A percentile compares a stretch with the other conserved stretches of the same genome.
These are phyloP conservation scores for Dorcoceras hygrometricum DNA, from an alignment of 257 asterid genomes.

Conservation along the genomic window DNA sequence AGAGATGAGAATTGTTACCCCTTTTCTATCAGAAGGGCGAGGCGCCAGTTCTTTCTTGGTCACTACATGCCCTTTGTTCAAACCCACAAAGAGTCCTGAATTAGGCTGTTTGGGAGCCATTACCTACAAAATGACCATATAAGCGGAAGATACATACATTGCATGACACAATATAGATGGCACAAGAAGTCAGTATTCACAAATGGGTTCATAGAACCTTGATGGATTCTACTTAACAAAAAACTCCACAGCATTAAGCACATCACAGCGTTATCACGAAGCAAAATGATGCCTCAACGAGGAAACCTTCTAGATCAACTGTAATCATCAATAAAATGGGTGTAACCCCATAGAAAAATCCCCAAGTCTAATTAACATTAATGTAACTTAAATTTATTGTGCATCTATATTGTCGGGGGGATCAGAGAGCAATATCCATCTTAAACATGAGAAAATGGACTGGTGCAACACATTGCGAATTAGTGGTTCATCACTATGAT, in stretches of 20 bases:
- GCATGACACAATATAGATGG: background rate
- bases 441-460: no score
- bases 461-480: no score
- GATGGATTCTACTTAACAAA: background rate
- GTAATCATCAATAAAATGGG: background rate
- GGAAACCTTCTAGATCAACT: background rate
- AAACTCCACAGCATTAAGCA: background rate
- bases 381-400: no score
- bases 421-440: background rate
- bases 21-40: slow-evolving; percentile 55
- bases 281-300: background rate
- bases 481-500: no score
- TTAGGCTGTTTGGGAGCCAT: slow-evolving; percentile 57
- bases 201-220: background rate
- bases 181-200: background rate
- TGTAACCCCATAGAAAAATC: background rate
- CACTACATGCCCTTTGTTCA: slow-evolving; percentile 52
- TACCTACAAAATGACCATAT: slow-evolving; percentile 19
- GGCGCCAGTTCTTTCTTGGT: slow-evolving; percentile 58
- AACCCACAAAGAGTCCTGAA: slow-evolving; percentile 50
- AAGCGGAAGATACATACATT: background rate
- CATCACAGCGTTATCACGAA: background rate
- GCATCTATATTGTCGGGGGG: background rate
- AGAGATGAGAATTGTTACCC: slow-evolving; percentile 28
- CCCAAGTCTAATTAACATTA: background rate